phyloP scores from a whole-genome alignment of 345 rosid species.

The Murraya paniculata region DNA sequence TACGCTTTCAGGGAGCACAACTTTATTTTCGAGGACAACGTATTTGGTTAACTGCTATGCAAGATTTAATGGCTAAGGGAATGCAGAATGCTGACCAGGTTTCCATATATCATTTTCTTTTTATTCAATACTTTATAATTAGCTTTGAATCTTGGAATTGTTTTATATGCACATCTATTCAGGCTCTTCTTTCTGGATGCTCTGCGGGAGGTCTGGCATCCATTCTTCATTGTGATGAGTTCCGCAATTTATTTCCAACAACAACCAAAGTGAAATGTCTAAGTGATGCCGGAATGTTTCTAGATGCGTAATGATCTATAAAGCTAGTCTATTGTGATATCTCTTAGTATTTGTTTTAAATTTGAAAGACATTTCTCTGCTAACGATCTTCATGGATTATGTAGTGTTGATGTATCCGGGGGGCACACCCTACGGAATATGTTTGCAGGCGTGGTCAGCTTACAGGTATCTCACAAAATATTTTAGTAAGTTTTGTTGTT shows the following conservation, averaged over 20 bases:
- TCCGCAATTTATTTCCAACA: slow-evolving; percentile 49
- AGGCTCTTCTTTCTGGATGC: slow-evolving; percentile 98
- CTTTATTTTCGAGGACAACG: slow-evolving; percentile 82
- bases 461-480: slow-evolving; percentile 52
- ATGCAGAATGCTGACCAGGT: slow-evolving; percentile 85
- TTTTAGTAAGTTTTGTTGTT: background rate
- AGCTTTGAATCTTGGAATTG: background rate
- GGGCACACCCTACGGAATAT: slow-evolving; percentile 65
- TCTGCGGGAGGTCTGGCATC: slow-evolving; percentile 94
- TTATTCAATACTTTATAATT: background rate
- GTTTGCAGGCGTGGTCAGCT: slow-evolving; percentile 64
- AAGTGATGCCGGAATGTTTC: slow-evolving; percentile 93
- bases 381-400: slow-evolving; percentile 4
- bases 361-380: background rate
- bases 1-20: slow-evolving; percentile 32
- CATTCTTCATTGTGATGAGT: slow-evolving; percentile 80
- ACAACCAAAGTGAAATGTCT: slow-evolving; percentile 79
- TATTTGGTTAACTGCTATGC: slow-evolving; percentile 76
- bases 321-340: slow-evolving; percentile 8
- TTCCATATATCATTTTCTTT: background rate
- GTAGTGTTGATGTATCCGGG: slow-evolving; percentile 79
- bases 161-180: slow-evolving; percentile 2
- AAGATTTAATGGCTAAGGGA: slow-evolving; percentile 61
- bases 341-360: background rate
- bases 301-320: slow-evolving; percentile 62